Evolutionary conservation across 2,329 filamentous ascomycete genomes (phyloP), one percentile per base, ranked within the genome.

Genomic region (Coniella vitis): DNA sequence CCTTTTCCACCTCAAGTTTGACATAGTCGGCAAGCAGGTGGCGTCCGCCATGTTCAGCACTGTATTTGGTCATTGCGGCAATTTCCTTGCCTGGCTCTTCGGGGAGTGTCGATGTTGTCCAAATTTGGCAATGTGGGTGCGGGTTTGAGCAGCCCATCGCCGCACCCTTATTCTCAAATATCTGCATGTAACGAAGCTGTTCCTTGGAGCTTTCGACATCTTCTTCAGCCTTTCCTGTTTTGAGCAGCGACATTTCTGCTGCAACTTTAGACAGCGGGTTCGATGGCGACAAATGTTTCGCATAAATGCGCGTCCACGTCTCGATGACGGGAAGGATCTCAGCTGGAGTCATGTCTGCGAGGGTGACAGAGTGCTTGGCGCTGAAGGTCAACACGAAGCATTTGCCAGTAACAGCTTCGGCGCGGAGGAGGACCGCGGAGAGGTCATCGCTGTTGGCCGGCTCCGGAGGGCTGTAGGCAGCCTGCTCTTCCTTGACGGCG

Each of bases 91-190:
- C 79, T 0, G 89, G 89, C 67, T 98, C 93, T 63, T 97, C 90
- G 0, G 93, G 93, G 57, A 96, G 71, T 7, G 83, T 86, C 19
- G 88, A 95, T 0, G 90, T 95, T 2, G 89, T 93, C 93, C 93
- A 98, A 54, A 96, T 77, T 66, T 98, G 93, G 51, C 93, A 91
- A 69, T 98, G 93, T 0, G 93, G 93, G 65, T 98, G 93, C 1
- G 93, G 93, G 65, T 98, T 98, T 1, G 91, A 97, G 73, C 93
- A 98, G 45, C 93, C 93, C 93, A 98, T 98, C 10, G 91, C 89
- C 1, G 87, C 83, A 45, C 93, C 93, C 70, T 98, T 98, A 74
- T 98, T 98, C 71, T 98, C 93, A 55, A 98, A 98, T 56, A 98
- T 97, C 65, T 98, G 93, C 90, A 98, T 96, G 70, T 95, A 97